Conservation (phyloP, 129 eudicot genomes). For the Tagetes erecta region DNA sequence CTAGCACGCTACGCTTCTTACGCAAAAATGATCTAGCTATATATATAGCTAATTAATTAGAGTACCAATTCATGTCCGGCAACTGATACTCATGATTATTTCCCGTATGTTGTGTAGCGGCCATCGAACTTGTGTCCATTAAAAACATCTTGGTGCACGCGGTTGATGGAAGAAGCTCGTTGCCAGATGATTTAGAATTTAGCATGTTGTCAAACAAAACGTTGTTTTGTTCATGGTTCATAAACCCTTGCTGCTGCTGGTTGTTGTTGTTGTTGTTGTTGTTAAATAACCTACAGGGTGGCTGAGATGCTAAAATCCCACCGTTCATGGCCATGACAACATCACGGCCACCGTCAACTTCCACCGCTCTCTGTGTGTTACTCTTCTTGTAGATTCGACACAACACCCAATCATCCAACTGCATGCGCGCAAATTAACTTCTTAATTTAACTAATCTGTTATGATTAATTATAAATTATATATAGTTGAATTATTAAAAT, state of each 20-base stretch:
- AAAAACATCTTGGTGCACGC: neutral
- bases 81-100: neutral
- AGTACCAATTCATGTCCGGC: conserved; percentile 1
- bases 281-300: neutral
- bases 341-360: neutral
- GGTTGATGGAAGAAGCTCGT: no score
- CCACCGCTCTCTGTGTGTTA: neutral
- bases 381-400: neutral
- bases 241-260: no score
- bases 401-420: conserved; percentile 3
- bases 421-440: neutral
- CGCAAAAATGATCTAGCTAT: neutral
- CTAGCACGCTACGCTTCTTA: no score
- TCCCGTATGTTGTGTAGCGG: neutral
- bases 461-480: no score
- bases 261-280: no score
- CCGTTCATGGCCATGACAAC: neutral
- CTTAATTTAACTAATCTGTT: neutral
- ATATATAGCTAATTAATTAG: neutral
- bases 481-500: no score
- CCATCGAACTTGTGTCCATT: neutral
- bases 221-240: no score
- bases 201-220: no score
- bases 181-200: no score
- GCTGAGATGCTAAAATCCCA: neutral